phyloP scores from a whole-genome alignment of 768 basidiomycete genomes.

The Lentinula lateritia region DNA sequence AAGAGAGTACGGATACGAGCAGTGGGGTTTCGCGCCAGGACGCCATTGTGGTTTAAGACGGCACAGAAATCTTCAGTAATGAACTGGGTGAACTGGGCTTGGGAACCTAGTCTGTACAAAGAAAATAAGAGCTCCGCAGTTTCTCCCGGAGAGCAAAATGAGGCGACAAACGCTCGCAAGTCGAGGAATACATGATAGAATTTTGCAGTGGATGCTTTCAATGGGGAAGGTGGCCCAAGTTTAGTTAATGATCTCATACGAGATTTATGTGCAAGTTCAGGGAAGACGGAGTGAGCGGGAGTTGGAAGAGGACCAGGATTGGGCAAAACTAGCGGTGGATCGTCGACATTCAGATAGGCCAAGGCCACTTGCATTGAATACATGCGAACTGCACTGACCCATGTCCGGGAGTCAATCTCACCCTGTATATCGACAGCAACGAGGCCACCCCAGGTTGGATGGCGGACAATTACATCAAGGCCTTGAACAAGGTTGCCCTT shows the following conservation, averaged over 20 bases:
- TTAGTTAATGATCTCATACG: conserved; percentile 31
- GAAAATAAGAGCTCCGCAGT: conserved; percentile 93
- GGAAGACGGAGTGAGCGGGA: conserved; percentile 67
- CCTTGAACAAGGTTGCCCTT: conserved; percentile 89
- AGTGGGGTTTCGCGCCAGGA: conserved; percentile 72
- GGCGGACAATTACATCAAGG: conserved; percentile 92
- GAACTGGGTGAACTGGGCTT: conserved; percentile 79
- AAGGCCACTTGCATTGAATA: conserved; percentile 83
- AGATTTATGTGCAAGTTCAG: conserved; percentile 37
- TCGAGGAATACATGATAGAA: conserved; percentile 92
- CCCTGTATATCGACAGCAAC: conserved; percentile 89
- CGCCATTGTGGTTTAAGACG: conserved; percentile 88
- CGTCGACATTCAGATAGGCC: conserved; percentile 66
- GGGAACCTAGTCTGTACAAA: conserved; percentile 75
- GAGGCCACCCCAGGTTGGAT: conserved; percentile 85
- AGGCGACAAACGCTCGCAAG: conserved; percentile 87
- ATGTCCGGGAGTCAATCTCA: conserved; percentile 72
- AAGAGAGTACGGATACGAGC: conserved; percentile 82
- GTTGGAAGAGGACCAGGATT: conserved; percentile 43
- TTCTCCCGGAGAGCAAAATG: conserved; percentile 86
- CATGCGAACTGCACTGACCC: conserved; percentile 89
- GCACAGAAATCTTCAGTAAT: conserved; percentile 92
- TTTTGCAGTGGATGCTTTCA: conserved; percentile 46
- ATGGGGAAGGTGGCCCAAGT: conserved; percentile 16
- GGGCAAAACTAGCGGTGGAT: conserved; percentile 29